Evolutionary conservation across 371 early-diverging fungal genomes (phyloP), one percentile per base, ranked within the genome.

Genomic region (Zopfochytrium polystomum): DNA sequence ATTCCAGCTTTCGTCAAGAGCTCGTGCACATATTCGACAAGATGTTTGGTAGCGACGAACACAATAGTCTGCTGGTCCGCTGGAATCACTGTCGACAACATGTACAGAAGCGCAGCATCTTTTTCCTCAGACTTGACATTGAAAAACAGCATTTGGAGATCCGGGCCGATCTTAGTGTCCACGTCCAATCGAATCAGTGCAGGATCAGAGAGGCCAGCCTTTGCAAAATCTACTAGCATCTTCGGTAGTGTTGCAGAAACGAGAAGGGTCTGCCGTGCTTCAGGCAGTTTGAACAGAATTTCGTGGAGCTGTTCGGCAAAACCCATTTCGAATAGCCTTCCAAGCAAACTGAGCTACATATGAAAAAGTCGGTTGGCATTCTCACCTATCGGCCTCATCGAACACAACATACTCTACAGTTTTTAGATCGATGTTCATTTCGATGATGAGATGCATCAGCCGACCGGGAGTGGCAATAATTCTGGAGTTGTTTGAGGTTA

Each of bases 401-500:
- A 98, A 93, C 0, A 99, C 97, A 61, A 99, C 82, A 65, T 93
- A 95, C 74, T 95, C 91, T 33, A 98, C 86, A 3, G 89, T 87
- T 59, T 85, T 82, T 49, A 96, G 65, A 65, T 90, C 91, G 55
- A 94, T 68, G 48, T 89, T 88, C 86, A 92, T 95, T 76, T 97
- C 98, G 2, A 93, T 87, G n/a, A 92, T 80, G 76, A 98, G 83
- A 75, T 99, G 95, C 65, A 93, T 79, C 50, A 99, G 75, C 73
- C 99, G 91, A 68, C 98, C 99, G 2, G 99, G 99, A 0, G 99
- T 99, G 3, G 96, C 99, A 59, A 99, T 87, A 55, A 99, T 74
- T 58, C 85, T 81, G 45, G 13, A 62, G 95, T 92, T 42, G 81
- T 77, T 1, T 92, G 90, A 57, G 95, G 96, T 93, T 55, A 93